These are phyloP conservation scores for Papiliotrema fonsecae DNA, from an alignment of 1,284 basidiomycete genomes.

Conservation along the genomic window DNA sequence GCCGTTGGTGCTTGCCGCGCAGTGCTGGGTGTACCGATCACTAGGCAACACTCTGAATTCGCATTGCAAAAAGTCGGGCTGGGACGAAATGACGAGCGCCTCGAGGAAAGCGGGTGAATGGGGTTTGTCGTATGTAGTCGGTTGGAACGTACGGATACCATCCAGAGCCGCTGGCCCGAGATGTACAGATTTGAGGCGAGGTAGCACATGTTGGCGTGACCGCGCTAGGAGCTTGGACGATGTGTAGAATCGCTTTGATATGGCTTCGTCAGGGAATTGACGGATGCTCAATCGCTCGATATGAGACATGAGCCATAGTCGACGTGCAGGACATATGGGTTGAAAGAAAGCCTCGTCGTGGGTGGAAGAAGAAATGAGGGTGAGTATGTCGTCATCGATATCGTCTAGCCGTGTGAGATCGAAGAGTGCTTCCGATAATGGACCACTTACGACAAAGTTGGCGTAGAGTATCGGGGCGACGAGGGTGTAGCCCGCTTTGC, in stretches of 20 bases:
- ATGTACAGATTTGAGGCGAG: conserved; percentile 13
- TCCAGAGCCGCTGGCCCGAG: conserved; percentile 21
- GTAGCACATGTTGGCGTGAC: conserved; percentile 5
- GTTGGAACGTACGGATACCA: conserved; percentile 22
- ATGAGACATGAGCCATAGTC: background rate
- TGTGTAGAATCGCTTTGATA: background rate
- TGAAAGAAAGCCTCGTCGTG: conserved; percentile 10
- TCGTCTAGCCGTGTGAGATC: too few relatives aligned
- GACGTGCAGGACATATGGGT: conserved; percentile 1
- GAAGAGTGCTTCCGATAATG: conserved; percentile 8
- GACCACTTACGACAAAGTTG: conserved; percentile 9
- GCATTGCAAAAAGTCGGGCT: conserved; percentile 18
- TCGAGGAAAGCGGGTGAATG: conserved; percentile 23
- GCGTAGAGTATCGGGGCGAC: conserved; percentile 18
- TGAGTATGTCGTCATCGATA: background rate
- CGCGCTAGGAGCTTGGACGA: background rate
- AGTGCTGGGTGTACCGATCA: conserved; percentile 23
- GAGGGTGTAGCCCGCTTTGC: conserved; percentile 17
- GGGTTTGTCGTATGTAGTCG: conserved; percentile 13
- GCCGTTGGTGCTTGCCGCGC: conserved; percentile 14
- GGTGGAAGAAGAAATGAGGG: conserved; percentile 1
- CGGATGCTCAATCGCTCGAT: background rate
- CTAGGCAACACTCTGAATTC: conserved; percentile 20
- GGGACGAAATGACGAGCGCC: conserved; percentile 8
- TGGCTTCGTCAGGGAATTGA: background rate